These are phyloP conservation scores for Xerophyta viscosa DNA, from an alignment of 106 monocot species.

Conservation along the genomic window DNA sequence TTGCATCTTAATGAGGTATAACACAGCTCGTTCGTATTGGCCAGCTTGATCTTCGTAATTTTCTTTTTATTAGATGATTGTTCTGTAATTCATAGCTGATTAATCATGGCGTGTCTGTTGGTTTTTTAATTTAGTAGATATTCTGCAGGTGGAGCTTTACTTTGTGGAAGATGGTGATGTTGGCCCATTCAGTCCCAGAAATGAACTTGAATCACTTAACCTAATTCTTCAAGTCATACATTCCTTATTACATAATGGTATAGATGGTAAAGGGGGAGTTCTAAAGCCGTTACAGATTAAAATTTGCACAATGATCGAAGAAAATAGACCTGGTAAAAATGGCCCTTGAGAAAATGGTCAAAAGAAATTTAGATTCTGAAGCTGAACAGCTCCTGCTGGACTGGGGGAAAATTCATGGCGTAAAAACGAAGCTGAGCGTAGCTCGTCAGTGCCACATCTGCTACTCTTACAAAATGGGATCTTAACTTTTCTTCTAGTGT, in stretches of 20 bases:
- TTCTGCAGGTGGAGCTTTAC: slow-evolving; percentile 73
- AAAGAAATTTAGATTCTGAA: slow-evolving; percentile 9
- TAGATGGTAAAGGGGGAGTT: slow-evolving; percentile 13
- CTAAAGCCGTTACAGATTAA: slow-evolving; percentile 25
- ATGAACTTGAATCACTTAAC: slow-evolving; percentile 85
- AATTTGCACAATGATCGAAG: slow-evolving; percentile 31
- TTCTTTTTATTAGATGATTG: not conserved
- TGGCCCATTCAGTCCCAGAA: slow-evolving; percentile 69
- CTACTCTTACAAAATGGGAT: not conserved
- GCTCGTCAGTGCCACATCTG: slow-evolving; percentile 37
- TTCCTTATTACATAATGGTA: slow-evolving; percentile 11
- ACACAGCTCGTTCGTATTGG: not conserved
- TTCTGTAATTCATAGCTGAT: not conserved
- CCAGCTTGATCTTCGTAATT: not conserved
- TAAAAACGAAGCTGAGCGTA: slow-evolving; percentile 59
- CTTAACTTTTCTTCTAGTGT: not conserved
- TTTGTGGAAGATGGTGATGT: slow-evolving; percentile 59
- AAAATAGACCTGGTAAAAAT: slow-evolving; percentile 13
- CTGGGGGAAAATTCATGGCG: slow-evolving; percentile 61
- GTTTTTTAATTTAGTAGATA: not conserved
- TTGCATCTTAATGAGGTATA: slow-evolving; percentile 65
- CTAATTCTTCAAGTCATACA: slow-evolving; percentile 32
- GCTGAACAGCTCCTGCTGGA: slow-evolving; percentile 47
- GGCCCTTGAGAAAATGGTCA: slow-evolving; percentile 14
- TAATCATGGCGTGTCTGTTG: not conserved